Conservation (phyloP, 139 green algal species). For the Trebouxia sp. region DNA sequence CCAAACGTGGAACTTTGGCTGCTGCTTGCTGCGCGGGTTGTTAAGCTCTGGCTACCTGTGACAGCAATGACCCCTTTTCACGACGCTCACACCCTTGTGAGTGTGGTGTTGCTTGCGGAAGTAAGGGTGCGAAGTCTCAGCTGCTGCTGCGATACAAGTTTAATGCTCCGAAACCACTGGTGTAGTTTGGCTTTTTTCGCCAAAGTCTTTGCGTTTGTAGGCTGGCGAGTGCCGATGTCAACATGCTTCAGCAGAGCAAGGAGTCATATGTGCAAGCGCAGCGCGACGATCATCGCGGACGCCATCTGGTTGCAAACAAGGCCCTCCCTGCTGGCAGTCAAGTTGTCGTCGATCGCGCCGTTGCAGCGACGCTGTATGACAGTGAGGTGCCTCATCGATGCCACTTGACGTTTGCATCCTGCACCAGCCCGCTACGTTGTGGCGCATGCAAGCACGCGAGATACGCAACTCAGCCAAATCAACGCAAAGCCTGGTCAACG, state of each 20-base stretch:
- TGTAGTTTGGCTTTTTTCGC: neutral
- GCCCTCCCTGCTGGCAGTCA: conserved; percentile 27
- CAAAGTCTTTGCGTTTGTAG: no score
- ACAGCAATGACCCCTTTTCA: no score
- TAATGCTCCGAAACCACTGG: no score
- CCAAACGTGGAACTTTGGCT: no score
- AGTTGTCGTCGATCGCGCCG: conserved; percentile 44
- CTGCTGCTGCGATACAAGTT: no score
- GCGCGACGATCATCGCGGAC: conserved; percentile 28
- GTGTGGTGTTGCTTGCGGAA: no score
- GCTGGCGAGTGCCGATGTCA: neutral
- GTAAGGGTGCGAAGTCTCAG: no score
- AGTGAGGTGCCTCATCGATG: conserved; percentile 39
- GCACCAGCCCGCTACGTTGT: conserved; percentile 47
- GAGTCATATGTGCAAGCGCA: neutral
- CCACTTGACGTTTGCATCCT: conserved; percentile 44
- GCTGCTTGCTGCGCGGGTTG: no score
- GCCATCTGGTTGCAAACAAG: conserved; percentile 43
- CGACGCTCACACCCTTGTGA: no score
- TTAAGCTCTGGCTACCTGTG: no score
- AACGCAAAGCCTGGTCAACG: neutral
- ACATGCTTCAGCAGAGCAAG: neutral
- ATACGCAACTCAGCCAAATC: neutral
- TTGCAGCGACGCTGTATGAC: conserved; percentile 49
- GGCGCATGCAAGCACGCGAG: conserved; percentile 40